Base-by-base conservation (phyloP, 495 filamentous ascomycete genomes). In the Penicillium riverlandense region DNA sequence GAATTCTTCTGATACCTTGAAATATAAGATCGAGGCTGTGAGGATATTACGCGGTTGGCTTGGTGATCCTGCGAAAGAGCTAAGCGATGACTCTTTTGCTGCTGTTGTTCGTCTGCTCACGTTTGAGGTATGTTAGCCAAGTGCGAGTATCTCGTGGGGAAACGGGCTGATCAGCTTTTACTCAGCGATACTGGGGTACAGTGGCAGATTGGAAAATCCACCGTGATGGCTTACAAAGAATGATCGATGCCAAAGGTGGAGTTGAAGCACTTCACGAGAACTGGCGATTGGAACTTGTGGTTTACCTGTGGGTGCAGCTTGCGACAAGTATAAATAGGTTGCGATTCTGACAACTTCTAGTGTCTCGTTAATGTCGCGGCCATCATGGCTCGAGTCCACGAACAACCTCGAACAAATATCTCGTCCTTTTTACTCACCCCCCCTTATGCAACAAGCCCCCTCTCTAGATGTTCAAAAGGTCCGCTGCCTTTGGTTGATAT, bases 121-220 rank as follows among this genome's bases (percentile, higher is more conserved):
- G 4, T 62, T 59, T 36, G 58, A 62, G 45, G 58, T 62, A 43
- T 28, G 42, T 48, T 5, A 15, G 2, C 29, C 4, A 16, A 16
- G 15, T 16, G 15, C 15, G 15, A 16, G 4, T 9, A 27, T 29
- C 31, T 37, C 32, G 0, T 3, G 2, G 29, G 15, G 34, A 38
- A 16, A 28, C 7, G 47, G 29, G 10, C 40, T 44, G 34, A 50
- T 31, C 29, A 9, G 11, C 9, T 34, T 47, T 38, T 28, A 22
- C 37, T 11, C 16, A 62, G 58, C 45, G 58, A 38, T 62, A 62
- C 35, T 62, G 58, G 58, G 58, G 58, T 11, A 57, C 55, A 6
- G 58, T 43, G n/a, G 46, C 49, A 13, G 53, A 53, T 7, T 62
- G 55, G 58, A 47, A 50, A 13, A 56, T 59, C 12, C 58, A 62